Evolutionary conservation across 129 eudicot genomes (phyloP).

Genomic region (Saussurea involucrata): DNA sequence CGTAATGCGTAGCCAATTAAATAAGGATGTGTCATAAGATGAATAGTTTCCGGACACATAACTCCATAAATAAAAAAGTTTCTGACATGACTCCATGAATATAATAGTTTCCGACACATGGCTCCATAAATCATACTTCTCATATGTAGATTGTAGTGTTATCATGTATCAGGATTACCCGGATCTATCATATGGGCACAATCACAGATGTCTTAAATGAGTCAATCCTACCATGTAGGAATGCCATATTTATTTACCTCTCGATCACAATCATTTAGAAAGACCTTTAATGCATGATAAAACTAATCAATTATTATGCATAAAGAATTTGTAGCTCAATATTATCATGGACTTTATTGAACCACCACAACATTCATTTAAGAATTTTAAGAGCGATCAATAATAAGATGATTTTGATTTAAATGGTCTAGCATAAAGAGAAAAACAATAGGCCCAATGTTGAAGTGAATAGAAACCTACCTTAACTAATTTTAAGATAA

Average conservation of each 20-base stretch:
- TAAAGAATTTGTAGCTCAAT: not conserved
- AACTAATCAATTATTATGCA: too few species aligned
- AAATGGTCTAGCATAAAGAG: not conserved
- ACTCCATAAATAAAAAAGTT: not conserved
- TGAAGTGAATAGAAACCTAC: not conserved
- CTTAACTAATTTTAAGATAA: not conserved
- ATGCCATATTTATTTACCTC: not conserved
- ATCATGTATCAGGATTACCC: not conserved
- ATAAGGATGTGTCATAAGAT: not conserved
- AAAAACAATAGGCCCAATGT: not conserved
- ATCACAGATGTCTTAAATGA: not conserved
- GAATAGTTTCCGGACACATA: not conserved
- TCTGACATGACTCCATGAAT: not conserved
- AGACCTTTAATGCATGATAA: not conserved
- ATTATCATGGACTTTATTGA: not conserved
- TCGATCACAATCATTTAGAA: not conserved
- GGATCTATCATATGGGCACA: not conserved
- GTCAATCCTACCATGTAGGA: not conserved
- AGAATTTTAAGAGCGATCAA: not conserved
- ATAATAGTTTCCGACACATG: not conserved
- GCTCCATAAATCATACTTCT: not conserved
- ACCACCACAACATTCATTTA: not conserved
- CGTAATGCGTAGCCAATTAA: not conserved
- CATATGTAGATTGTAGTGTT: not conserved
- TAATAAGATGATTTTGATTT: too few species aligned